phyloP scores from a whole-genome alignment of 306 rosid genomes.

The Rosa chinensis region DNA sequence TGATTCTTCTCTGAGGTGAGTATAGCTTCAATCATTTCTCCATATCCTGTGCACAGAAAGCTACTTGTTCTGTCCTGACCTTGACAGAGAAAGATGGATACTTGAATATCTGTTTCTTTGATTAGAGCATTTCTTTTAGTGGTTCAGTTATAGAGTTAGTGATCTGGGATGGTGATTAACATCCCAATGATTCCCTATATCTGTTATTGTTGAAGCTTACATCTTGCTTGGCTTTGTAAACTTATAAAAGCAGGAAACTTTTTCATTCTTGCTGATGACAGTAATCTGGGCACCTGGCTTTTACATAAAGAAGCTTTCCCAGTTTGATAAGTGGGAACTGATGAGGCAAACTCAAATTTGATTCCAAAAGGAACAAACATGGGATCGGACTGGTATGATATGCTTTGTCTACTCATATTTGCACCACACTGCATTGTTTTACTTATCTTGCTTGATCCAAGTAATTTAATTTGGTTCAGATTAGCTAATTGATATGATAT shows the following conservation, averaged over 20 bases:
- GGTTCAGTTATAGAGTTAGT: background rate
- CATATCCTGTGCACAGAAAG: background rate
- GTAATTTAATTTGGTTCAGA: constrained; percentile 10
- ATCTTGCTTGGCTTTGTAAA: constrained; percentile 15
- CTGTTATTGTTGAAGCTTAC: constrained; percentile 10
- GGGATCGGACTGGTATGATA: constrained; percentile 30
- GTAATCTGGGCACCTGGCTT: constrained; percentile 17
- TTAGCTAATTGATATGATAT: constrained; percentile 8
- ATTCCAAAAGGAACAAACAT: background rate
- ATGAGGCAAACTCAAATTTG: constrained; percentile 18
- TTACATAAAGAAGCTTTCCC: constrained; percentile 23
- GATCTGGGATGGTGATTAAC: background rate
- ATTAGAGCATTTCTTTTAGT: background rate
- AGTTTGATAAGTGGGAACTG: constrained; percentile 17
- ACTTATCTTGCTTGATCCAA: background rate
- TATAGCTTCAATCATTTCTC: constrained; percentile 7
- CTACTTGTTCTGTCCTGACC: background rate
- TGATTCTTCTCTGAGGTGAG: constrained; percentile 9
- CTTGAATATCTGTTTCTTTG: background rate
- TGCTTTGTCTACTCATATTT: constrained; percentile 16
- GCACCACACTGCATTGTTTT: constrained; percentile 14
- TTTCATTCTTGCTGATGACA: constrained; percentile 12
- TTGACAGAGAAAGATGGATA: background rate
- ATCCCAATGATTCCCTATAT: background rate
- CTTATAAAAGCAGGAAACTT: constrained; percentile 3